Evolutionary conservation across 1,139 yeast genomes (phyloP), one percentile per base, ranked within the genome.

Genomic region (Magnusiomyces clavatus): DNA sequence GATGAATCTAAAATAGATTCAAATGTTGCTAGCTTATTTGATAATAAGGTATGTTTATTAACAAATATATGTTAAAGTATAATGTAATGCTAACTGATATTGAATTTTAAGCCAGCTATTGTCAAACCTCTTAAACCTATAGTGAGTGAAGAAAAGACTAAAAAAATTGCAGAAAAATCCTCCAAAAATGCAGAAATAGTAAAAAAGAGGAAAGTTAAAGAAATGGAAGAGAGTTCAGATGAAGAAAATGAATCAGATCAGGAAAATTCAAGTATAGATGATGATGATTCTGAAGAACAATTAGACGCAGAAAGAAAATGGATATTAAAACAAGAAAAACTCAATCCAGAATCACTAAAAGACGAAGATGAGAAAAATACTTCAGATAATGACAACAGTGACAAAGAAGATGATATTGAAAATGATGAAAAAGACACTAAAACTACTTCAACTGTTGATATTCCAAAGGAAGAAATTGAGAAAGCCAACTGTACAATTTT

Each of bases 401-500:
- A 63, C 10, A 71, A 66, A 38, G 66, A 66, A 38, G 68, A 58
- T 8, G 37, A 34, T 37, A 19, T 46, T 11, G 48, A 40, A 37
- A 42, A 49, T 6, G 51, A 46, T 13, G 48, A 46, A 8, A 44
- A 12, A 11, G 46, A 52, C 14, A 16, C 13, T 14, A 39, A 41
- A 29, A 41, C n/a, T 17, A 46, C 43, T 12, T 34, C 41, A 17
- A 20, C 50, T 38, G 43, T 43, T 47, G 29, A 35, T n/a, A 6
- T 44, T 44, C 47, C 47, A 43, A 43, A 41, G 49, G 52, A 31
- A 12, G 96, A 89, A 65, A 73, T 88, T 51, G 86, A 80, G 60
- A 87, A 89, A 68, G 95, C 96, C 1, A 92, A 87, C 61, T 77
- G 84, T 61, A 92, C 98, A 0, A 74, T 90, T 1, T 94, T 94